Base-by-base conservation (phyloP, 345 rosid genomes). In the Populus ilicifolia region DNA sequence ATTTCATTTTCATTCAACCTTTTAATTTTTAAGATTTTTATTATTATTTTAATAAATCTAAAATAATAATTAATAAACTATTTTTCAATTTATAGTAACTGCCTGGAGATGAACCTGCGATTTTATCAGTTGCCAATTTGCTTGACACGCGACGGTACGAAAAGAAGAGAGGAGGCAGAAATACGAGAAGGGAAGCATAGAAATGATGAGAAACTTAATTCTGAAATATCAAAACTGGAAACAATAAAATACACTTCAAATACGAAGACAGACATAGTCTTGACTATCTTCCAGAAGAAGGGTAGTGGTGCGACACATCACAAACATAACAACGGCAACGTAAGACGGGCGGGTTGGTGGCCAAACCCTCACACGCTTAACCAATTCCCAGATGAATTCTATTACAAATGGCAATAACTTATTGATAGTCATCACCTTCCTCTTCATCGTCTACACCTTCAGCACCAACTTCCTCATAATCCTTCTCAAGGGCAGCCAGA, bases 401-500 rank as follows among this genome's bases (percentile, higher is more conserved):
- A 20, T 46, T 68, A 5, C 63, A 35, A 13, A 11, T 41, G 43
- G 29, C 25, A 33, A 25, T 68, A 43, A 73, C 64, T 23, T 59
- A 59, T 0, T 59, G 29, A 64, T 80, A 80, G 8, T 80, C 85
- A 5, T 80, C 83, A 7, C 72, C 76, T 46, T 77, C 85, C 62
- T 80, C 85, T 52, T 83, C 85, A 33, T 70, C 85, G 0, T 80
- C 83, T 39, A 64, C 81, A 30, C 76, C 81, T 70, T 83, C 85
- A 8, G 83, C 85, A 64, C 76, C 83, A 65, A 80, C 83, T 79
- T 83, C 85, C 75, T 79, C 85, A 8, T 79, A 77, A 71, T 80
- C 83, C 61, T 80, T 80, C 81, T 70, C 83, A 30, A 74, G 85
- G 56, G 83, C 84, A 30, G 84, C 84, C 12, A 82, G 76, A 82